phyloP scores from a whole-genome alignment of 2,329 filamentous ascomycete species.

The Alternaria dauci region DNA sequence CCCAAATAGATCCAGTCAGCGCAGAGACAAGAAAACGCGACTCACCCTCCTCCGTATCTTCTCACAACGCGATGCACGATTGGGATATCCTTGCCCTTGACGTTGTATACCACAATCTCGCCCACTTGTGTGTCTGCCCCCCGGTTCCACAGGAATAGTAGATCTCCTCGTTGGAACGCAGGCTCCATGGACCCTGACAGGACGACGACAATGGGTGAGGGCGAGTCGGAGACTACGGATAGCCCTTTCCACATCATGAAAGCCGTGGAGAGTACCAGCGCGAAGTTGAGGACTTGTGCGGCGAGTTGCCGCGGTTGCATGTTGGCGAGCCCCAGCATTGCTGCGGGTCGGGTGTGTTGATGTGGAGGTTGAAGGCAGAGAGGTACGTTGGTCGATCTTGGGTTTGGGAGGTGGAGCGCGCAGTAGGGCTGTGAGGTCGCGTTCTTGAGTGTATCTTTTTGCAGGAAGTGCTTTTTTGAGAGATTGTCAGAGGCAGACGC shows the following conservation, averaged over 20 bases:
- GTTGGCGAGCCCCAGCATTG: conserved; percentile 60
- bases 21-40: conserved; percentile 4
- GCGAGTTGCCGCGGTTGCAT: conserved; percentile 82
- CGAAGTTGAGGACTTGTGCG: conserved; percentile 87
- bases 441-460: neutral
- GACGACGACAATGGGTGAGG: conserved; percentile 79
- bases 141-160: conserved; percentile 80
- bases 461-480: neutral
- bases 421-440: neutral
- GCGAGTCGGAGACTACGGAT: conserved; percentile 74
- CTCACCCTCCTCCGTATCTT: conserved; percentile 68
- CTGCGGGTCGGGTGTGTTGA: conserved; percentile 21
- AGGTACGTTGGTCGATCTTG: neutral
- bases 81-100: conserved; percentile 92
- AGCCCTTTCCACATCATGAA: conserved; percentile 95
- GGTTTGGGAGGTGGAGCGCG: neutral
- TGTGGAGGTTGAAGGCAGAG: neutral
- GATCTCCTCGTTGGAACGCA: conserved; percentile 79
- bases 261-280: conserved; percentile 85
- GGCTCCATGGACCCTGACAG: conserved; percentile 86
- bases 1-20: neutral
- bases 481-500: neutral
- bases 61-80: conserved; percentile 94
- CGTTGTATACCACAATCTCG: conserved; percentile 82
- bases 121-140: conserved; percentile 70